phyloP scores from a whole-genome alignment of 305 asterid genomes.

The Withania somnifera region DNA sequence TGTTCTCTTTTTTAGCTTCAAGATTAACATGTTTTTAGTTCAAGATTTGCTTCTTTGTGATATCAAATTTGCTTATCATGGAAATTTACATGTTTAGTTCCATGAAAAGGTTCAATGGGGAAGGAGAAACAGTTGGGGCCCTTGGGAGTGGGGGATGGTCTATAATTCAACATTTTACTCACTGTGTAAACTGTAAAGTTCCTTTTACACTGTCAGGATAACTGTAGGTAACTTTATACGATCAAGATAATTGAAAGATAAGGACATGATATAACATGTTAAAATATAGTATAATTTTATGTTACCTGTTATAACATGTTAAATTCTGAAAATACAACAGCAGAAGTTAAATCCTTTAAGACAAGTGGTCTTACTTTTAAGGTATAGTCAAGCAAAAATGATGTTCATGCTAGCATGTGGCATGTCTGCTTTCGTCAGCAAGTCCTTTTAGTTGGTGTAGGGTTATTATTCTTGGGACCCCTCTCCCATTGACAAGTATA shows the following conservation, averaged over 20 bases:
- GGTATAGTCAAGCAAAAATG: not conserved
- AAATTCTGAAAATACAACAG: no score
- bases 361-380: not conserved
- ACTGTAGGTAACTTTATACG: no score
- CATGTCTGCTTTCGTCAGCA: conserved; percentile 1
- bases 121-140: no score
- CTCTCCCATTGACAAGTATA: not conserved
- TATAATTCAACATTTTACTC: not conserved
- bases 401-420: conserved; percentile 9
- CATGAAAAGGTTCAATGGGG: no score
- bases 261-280: no score
- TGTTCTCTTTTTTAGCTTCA: not conserved
- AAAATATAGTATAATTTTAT: no score
- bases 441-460: conserved; percentile 5
- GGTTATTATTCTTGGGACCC: not conserved
- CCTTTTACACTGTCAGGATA: not conserved
- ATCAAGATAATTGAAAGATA: not conserved
- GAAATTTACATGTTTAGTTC: not conserved
- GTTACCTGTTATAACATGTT: no score
- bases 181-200: no score
- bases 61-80: not conserved
- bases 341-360: not conserved
- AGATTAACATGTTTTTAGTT: not conserved
- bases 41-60: not conserved
- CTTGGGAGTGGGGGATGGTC: no score